These are phyloP conservation scores for Umbellularia californica DNA, from an alignment of 164 flowering plant genomes.

Conservation along the genomic window DNA sequence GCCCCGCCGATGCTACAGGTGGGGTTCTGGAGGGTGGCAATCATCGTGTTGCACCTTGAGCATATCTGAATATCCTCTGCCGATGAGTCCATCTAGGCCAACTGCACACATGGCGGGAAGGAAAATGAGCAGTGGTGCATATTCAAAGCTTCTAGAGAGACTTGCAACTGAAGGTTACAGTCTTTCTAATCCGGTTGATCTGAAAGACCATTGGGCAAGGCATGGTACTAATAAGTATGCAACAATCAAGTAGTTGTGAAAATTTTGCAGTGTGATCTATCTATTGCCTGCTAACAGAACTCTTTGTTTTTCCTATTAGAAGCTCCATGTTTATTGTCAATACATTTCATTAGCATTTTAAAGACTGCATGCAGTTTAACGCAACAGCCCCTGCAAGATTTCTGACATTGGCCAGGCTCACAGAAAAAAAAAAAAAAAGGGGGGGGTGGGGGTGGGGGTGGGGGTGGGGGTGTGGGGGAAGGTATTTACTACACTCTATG, in stretches of 20 bases:
- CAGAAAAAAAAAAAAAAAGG: too few species aligned
- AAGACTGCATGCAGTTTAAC: conserved; percentile 3
- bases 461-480: too few species aligned
- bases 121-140: conserved; percentile 63
- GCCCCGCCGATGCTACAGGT: conserved; percentile 42
- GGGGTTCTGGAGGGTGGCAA: conserved; percentile 64
- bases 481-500: background rate
- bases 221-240: conserved; percentile 61
- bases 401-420: background rate
- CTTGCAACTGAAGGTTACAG: conserved; percentile 44
- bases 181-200: conserved; percentile 41
- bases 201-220: conserved; percentile 58
- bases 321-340: conserved; percentile 4
- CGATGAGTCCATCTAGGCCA: conserved; percentile 46
- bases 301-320: background rate
- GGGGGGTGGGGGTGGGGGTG: too few species aligned
- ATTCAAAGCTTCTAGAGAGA: conserved; percentile 39
- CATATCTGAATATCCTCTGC: conserved; percentile 54
- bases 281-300: background rate
- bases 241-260: conserved; percentile 35
- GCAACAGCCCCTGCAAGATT: background rate
- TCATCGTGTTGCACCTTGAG: conserved; percentile 53
- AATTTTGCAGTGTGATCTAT: conserved; percentile 1
- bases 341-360: conserved; percentile 7
- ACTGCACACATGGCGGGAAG: conserved; percentile 53